phyloP scores from a whole-genome alignment of 768 basidiomycete species.

The Hygrophorus russula region DNA sequence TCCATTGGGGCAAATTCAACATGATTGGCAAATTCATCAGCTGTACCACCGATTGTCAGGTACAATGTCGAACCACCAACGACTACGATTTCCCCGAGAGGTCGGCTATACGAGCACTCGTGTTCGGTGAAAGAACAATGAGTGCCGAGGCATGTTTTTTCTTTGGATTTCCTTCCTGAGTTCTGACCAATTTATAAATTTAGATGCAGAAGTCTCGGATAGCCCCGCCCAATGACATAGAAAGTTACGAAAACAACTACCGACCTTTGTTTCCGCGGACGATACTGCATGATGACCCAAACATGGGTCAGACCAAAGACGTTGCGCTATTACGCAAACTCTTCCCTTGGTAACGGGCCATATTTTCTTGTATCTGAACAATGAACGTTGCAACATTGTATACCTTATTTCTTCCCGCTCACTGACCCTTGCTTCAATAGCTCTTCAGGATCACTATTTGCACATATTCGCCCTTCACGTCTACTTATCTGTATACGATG shows the following conservation, averaged over 20 bases:
- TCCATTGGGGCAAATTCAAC: slow-evolving; percentile 95
- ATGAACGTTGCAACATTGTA: background rate
- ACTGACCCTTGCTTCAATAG: slow-evolving; percentile 3
- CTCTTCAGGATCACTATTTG: slow-evolving; percentile 6
- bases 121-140: slow-evolving; percentile 54
- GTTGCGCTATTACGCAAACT: slow-evolving; percentile 37
- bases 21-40: slow-evolving; percentile 84
- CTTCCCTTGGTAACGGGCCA: slow-evolving; percentile 27
- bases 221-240: slow-evolving; percentile 35
- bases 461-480: slow-evolving; percentile 2
- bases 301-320: slow-evolving; percentile 23
- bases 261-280: slow-evolving; percentile 14
- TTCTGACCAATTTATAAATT: slow-evolving; percentile 1
- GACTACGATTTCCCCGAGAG: slow-evolving; percentile 59
- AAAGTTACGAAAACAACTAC: slow-evolving; percentile 31
- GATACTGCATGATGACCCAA: slow-evolving; percentile 9
- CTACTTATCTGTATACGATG: background rate
- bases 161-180: background rate
- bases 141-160: slow-evolving; percentile 45
- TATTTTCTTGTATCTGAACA: background rate
- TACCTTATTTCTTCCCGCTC: background rate
- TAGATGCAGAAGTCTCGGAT: slow-evolving; percentile 63
- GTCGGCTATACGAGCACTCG: slow-evolving; percentile 38
- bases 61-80: slow-evolving; percentile 48
- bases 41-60: slow-evolving; percentile 68